These are phyloP conservation scores for Fusarium nurragi DNA, from an alignment of 2,329 filamentous ascomycete genomes.

Conservation along the genomic window DNA sequence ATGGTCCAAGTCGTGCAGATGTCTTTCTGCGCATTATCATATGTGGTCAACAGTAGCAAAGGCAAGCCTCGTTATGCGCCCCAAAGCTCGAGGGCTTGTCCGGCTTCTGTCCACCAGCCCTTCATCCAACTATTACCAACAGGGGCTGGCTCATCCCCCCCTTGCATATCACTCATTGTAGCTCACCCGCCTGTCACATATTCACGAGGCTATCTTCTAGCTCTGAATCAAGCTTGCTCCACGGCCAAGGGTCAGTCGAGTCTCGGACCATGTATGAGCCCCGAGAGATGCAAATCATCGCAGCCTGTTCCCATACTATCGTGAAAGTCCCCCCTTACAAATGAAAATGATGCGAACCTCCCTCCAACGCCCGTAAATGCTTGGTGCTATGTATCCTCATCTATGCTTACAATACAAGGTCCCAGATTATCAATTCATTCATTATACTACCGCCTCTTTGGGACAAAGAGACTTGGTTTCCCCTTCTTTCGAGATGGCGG, in stretches of 20 bases:
- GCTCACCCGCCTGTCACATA: neutral
- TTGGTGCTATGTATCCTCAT: constrained; percentile 5
- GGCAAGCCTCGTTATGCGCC: neutral
- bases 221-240: neutral
- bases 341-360: constrained; percentile 2
- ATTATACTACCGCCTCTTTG: constrained; percentile 48
- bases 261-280: neutral
- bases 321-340: constrained; percentile 2
- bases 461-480: constrained; percentile 58
- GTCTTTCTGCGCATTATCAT: neutral
- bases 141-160: constrained; percentile 10
- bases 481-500: constrained; percentile 51
- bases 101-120: neutral
- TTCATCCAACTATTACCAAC: constrained; percentile 2
- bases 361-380: constrained; percentile 40
- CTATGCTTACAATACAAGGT: constrained; percentile 22
- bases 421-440: neutral
- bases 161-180: constrained; percentile 23
- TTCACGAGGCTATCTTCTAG: constrained; percentile 2
- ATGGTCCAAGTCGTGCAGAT: constrained; percentile 10
- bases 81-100: neutral
- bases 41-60: neutral
- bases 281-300: neutral
- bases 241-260: neutral
- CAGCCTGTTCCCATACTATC: neutral